phyloP scores from a whole-genome alignment of 2,329 filamentous ascomycete genomes.

The Lasiodiplodia citricola region DNA sequence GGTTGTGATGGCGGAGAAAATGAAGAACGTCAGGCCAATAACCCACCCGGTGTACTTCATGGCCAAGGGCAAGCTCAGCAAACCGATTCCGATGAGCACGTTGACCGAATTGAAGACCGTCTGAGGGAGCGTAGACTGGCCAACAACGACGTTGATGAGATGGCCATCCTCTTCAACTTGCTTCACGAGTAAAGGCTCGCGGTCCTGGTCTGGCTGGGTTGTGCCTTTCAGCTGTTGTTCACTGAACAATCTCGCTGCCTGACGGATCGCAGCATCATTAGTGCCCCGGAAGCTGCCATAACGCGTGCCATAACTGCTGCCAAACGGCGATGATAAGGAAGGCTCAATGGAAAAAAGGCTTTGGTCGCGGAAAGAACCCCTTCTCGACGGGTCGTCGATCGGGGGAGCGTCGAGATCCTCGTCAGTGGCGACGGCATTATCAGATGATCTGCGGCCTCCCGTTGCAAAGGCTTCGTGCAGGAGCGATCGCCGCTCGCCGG shows the following conservation, averaged over 20 bases:
- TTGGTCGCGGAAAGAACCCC: constrained; percentile 42
- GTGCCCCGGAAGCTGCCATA: constrained; percentile 59
- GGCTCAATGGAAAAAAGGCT: constrained; percentile 57
- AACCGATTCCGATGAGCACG: constrained; percentile 85
- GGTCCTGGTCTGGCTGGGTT: constrained; percentile 51
- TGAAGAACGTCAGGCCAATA: constrained; percentile 75
- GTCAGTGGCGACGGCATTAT: constrained; percentile 45
- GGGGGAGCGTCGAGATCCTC: constrained; percentile 3
- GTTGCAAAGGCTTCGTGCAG: constrained; percentile 47
- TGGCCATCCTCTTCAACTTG: constrained; percentile 85
- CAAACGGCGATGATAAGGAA: constrained; percentile 68
- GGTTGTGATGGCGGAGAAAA: constrained; percentile 76
- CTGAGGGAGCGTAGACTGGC: constrained; percentile 93
- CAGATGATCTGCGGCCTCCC: constrained; percentile 44
- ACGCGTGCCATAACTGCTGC: constrained; percentile 70
- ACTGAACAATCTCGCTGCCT: constrained; percentile 58
- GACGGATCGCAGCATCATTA: constrained; percentile 61
- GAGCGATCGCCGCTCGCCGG: constrained; percentile 48
- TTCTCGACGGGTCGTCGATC: constrained; percentile 1
- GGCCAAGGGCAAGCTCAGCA: constrained; percentile 87
- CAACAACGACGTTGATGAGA: constrained; percentile 81
- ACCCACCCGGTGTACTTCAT: constrained; percentile 89
- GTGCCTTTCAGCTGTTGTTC: constrained; percentile 53
- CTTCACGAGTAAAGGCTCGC: constrained; percentile 83
- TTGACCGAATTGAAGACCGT: constrained; percentile 97